Evolutionary conservation across 148 eudicot genomes (phyloP), one percentile per base, ranked within the genome.

Genomic region (Cornus kousa): DNA sequence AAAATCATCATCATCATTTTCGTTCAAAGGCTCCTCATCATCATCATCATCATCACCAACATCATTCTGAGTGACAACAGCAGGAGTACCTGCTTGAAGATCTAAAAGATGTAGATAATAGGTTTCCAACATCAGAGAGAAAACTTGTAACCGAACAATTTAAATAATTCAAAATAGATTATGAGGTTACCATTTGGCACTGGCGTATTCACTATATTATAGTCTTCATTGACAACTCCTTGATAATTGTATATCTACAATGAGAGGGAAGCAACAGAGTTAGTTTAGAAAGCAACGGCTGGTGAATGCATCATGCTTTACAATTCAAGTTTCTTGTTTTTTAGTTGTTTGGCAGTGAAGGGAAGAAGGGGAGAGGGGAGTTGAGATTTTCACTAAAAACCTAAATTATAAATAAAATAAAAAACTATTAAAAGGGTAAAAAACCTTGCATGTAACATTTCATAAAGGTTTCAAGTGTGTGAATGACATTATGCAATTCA

Each of bases 1-100:
- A 60, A 92, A 74, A 40, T 94, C 98, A 72, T 91, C 99, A 75
- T 94, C 99, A 73, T 96, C 96, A 69, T 94, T 84, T 83, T 96
- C 99, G 81, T 96, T 96, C 90, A 93, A 69, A 33, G 97, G 93
- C 72, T 96, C 98, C 28, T 96, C 99, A 32, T 94, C 98, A 32
- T 94, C 97, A 31, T 96, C 99, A 24, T 94, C 97, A 19, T 93
- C 98, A 32, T 87, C 92, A 53, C 73, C 85, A 81, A 78, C 16
- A 68, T 96, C 95, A 86, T 89, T 91, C 77, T 85, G 90, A 73
- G 74, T 74, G 71, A 90, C 86, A 55, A 89, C 75, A 48, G 90
- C 95, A 76, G 98, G 95, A 67, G 97, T 97, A 70, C 83, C 86
- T 79, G 89, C 97, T 89, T 89, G 99, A 73, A 90, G 60, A 60